These are phyloP conservation scores for Gossypium thurberi DNA, from an alignment of 345 rosid genomes.

Conservation along the genomic window DNA sequence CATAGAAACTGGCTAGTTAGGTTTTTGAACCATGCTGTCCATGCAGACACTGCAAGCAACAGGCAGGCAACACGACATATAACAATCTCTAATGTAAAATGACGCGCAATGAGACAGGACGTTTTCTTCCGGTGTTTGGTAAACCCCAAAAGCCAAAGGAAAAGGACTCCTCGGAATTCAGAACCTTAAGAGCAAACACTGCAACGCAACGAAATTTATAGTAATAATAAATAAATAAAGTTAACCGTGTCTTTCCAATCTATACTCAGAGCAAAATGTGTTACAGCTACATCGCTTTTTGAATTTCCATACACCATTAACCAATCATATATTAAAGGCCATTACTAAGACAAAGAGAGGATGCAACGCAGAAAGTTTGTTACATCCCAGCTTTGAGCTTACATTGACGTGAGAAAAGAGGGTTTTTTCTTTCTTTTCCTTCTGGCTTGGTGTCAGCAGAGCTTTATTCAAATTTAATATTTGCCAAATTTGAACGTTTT, in stretches of 20 bases:
- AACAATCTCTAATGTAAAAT: slow-evolving; percentile 4
- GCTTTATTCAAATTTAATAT: slow-evolving; percentile 11
- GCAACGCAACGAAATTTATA: background rate
- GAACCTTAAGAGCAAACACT: background rate
- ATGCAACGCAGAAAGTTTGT: background rate
- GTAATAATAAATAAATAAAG: background rate
- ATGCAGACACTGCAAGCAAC: background rate
- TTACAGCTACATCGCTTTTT: too few species aligned
- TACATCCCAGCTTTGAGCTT: background rate
- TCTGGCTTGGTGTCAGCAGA: background rate
- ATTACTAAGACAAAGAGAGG: background rate
- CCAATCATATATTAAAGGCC: too few species aligned
- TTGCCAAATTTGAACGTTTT: background rate
- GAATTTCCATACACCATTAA: too few species aligned
- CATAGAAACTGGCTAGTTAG: too few species aligned
- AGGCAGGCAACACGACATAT: background rate
- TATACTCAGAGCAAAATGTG: too few species aligned
- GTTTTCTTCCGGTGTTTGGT: background rate
- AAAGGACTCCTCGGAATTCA: background rate
- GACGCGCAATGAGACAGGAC: background rate
- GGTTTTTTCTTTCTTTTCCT: background rate
- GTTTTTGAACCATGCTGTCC: background rate
- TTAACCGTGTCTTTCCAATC: too few species aligned
- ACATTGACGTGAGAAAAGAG: background rate
- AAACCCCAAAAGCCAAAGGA: background rate